Evolutionary conservation across 768 basidiomycete genomes (phyloP).

Genomic region (Gymnopilus dilepis): DNA sequence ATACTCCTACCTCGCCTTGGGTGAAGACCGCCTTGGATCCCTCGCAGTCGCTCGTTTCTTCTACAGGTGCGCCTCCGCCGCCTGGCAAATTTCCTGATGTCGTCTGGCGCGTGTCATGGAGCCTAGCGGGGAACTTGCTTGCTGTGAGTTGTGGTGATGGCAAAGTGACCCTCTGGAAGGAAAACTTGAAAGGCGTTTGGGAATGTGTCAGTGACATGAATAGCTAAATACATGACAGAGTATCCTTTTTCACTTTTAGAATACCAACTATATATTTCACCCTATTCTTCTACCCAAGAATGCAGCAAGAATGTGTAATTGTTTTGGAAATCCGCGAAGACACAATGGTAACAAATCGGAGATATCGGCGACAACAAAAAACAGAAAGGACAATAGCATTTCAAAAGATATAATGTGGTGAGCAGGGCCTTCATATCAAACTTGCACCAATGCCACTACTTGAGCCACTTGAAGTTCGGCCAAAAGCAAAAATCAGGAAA

Average conservation of each 20-base stretch:
- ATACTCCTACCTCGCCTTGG: conserved; percentile 76
- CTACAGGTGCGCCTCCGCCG: conserved; percentile 50
- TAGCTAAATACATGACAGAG: conserved; percentile 53
- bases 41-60: conserved; percentile 52
- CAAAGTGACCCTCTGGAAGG: conserved; percentile 98
- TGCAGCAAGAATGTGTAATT: background rate
- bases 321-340: background rate
- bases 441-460: no score
- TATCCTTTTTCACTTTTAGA: conserved; percentile 17
- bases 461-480: no score
- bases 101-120: conserved; percentile 99
- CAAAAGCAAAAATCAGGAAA: background rate
- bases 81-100: conserved; percentile 93
- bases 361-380: no score
- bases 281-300: no score
- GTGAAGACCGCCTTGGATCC: conserved; percentile 82
- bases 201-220: conserved; percentile 97
- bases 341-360: no score
- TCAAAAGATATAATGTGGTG: no score
- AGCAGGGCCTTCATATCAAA: no score
- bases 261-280: conserved; percentile 13
- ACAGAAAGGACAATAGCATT: no score
- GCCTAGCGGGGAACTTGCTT: conserved; percentile 92
- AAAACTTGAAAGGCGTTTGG: conserved; percentile 93
- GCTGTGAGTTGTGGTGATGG: conserved; percentile 98